Percentiles rank a stretch among this genome's conserved stretches.
phyloP scores from a whole-genome alignment of 345 rosid genomes.

The Pelargonium nanum region DNA sequence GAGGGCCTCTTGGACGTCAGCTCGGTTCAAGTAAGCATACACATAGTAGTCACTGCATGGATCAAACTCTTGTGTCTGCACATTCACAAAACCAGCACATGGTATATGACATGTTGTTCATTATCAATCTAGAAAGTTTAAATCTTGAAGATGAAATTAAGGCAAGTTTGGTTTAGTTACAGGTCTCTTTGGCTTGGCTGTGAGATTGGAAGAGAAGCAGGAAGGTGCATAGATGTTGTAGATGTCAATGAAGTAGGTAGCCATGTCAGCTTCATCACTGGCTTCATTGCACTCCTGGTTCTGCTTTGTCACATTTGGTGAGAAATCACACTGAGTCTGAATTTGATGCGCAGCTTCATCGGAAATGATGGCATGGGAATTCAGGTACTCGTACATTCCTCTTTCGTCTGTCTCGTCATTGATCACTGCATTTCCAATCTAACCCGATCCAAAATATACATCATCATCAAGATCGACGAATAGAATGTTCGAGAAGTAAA shows the following conservation, averaged over 20 bases:
- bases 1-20: conserved; percentile 67
- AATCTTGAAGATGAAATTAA: conserved; percentile 1
- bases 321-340: conserved; percentile 39
- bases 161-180: too few species aligned
- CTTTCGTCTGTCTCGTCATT: conserved; percentile 51
- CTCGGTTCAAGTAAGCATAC: conserved; percentile 53
- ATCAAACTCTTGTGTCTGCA: conserved; percentile 40
- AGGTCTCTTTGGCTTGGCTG: conserved; percentile 39
- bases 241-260: conserved; percentile 26
- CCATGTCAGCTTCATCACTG: conserved; percentile 8
- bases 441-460: neutral
- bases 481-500: conserved; percentile 6
- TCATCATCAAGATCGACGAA: neutral
- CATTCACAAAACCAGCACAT: neutral
- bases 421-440: conserved; percentile 85
- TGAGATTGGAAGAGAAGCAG: conserved; percentile 42
- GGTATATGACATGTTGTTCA: too few species aligned
- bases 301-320: conserved; percentile 19
- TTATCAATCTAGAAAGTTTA: too few species aligned
- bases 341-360: conserved; percentile 21
- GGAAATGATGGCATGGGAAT: conserved; percentile 54
- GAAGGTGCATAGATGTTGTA: conserved; percentile 73
- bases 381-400: conserved; percentile 64
- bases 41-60: conserved; percentile 65
- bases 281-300: conserved; percentile 34